Conservation (phyloP, 2,329 filamentous ascomycete species). For the Verticillium zaregamsianum region DNA sequence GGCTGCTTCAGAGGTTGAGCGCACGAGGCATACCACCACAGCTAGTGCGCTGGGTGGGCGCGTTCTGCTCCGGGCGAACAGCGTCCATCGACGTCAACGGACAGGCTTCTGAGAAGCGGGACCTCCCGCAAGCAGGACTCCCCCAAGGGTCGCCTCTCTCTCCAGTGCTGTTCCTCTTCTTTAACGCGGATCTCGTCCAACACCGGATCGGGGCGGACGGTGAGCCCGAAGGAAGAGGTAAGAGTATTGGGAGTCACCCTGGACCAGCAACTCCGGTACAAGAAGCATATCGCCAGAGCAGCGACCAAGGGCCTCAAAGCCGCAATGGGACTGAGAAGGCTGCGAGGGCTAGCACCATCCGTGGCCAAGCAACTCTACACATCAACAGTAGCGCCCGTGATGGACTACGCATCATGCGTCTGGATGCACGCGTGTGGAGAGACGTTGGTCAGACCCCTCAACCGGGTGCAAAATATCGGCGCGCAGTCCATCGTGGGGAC, state of each 20-base stretch:
- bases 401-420: slow-evolving; percentile 19
- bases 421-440: neutral
- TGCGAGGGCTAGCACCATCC: slow-evolving; percentile 11
- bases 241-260: slow-evolving; percentile 17
- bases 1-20: slow-evolving; percentile 16
- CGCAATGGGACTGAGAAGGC: slow-evolving; percentile 9
- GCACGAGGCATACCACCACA: slow-evolving; percentile 17
- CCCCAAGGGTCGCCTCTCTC: slow-evolving; percentile 29
- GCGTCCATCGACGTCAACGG: slow-evolving; percentile 18
- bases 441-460: neutral
- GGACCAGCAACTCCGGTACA: slow-evolving; percentile 11
- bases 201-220: slow-evolving; percentile 15
- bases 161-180: slow-evolving; percentile 29
- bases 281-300: slow-evolving; percentile 6
- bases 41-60: slow-evolving; percentile 14
- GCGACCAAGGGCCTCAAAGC: slow-evolving; percentile 11
- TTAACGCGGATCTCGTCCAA: slow-evolving; percentile 21
- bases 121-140: slow-evolving; percentile 18
- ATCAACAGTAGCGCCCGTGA: slow-evolving; percentile 15
- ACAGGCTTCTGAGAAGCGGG: slow-evolving; percentile 10
- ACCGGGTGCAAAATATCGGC: slow-evolving; percentile 2
- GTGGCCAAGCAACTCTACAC: slow-evolving; percentile 18
- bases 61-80: slow-evolving; percentile 19
- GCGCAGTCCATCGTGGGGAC: slow-evolving; percentile 3
- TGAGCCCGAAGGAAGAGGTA: neutral